Conservation (phyloP, 441 rosid genomes). For the Bocquillonia castaneifolia region DNA sequence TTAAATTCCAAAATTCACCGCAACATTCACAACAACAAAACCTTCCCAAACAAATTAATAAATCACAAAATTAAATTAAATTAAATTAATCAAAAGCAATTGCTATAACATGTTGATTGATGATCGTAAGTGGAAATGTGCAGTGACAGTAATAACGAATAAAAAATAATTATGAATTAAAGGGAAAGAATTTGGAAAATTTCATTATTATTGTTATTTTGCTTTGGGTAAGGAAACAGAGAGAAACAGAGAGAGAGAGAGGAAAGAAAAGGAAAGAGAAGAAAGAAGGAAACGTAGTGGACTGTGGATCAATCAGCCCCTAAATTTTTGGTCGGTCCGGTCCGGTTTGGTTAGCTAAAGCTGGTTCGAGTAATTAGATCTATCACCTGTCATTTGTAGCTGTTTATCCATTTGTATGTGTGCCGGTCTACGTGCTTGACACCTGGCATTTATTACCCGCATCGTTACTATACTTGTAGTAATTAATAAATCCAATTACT, state of each 20-base stretch:
- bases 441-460: conserved; percentile 17
- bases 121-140: no score
- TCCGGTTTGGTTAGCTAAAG: neutral
- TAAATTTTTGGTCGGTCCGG: conserved; percentile 6
- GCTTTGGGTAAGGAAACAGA: no score
- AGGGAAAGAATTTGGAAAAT: no score
- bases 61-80: neutral
- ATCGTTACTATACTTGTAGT: no score
- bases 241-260: neutral
- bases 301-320: conserved; percentile 8
- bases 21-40: conserved; percentile 12
- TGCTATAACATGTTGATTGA: no score
- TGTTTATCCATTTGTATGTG: neutral
- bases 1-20: neutral
- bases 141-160: no score
- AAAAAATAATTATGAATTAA: no score
- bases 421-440: neutral
- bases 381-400: neutral
- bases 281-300: conserved; percentile 26
- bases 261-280: conserved; percentile 2
- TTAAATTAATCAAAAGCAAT: no score
- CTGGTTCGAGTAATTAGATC: neutral
- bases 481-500: no score
- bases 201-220: no score
- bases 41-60: neutral